Conservation (phyloP, 768 basidiomycete genomes). For the Suillus fuscotomentosus region DNA sequence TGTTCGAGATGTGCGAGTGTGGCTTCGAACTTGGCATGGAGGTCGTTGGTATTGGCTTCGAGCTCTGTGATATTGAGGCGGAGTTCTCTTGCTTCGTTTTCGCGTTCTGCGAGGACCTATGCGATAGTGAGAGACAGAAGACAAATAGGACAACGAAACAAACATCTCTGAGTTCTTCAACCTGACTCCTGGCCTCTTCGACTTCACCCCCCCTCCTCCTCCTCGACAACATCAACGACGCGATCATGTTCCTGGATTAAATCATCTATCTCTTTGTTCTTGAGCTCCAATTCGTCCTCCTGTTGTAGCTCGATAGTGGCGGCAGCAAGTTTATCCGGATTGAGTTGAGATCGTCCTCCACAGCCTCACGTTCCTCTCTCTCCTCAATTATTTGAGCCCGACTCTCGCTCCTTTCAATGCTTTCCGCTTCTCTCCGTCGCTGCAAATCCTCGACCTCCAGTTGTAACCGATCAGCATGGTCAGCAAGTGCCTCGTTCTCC, state of each 20-base stretch:
- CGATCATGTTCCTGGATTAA: constrained; percentile 72
- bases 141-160: constrained; percentile 17
- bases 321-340: constrained; percentile 77
- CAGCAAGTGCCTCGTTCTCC: constrained; percentile 68
- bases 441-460: constrained; percentile 68
- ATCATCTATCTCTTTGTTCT: constrained; percentile 76
- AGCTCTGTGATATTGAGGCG: constrained; percentile 73
- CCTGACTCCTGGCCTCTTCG: constrained; percentile 73
- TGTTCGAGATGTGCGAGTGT: constrained; percentile 74
- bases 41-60: constrained; percentile 66
- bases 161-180: constrained; percentile 79
- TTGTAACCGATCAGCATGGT: constrained; percentile 61
- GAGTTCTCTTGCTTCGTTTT: constrained; percentile 74
- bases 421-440: constrained; percentile 59
- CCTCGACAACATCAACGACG: constrained; percentile 71
- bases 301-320: constrained; percentile 81
- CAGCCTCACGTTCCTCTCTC: constrained; percentile 71
- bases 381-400: constrained; percentile 73
- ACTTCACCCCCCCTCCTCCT: constrained; percentile 89
- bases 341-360: constrained; percentile 77
- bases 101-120: constrained; percentile 75
- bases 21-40: constrained; percentile 74
- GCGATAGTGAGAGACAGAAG: constrained; percentile 9
- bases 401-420: constrained; percentile 69
- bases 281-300: constrained; percentile 83